phyloP scores from a whole-genome alignment of 306 rosid species.

The Vigna unguiculata region DNA sequence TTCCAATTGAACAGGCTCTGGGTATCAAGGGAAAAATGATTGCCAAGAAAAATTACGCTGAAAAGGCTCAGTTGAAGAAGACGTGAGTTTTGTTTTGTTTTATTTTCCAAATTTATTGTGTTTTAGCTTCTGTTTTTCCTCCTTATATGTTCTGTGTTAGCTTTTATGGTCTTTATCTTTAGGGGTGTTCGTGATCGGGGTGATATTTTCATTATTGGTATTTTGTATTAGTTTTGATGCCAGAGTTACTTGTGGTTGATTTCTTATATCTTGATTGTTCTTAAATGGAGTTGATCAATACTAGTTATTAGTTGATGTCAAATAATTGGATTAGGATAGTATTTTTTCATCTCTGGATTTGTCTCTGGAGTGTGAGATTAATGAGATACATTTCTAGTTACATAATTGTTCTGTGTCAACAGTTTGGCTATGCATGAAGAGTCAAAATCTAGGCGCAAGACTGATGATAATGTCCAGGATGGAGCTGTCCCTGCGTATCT shows the following conservation, averaged over 20 bases:
- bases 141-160: background rate
- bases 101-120: background rate
- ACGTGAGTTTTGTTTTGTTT: slow-evolving; percentile 65
- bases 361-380: slow-evolving; percentile 20
- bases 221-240: background rate
- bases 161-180: background rate
- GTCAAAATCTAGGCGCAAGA: slow-evolving; percentile 78
- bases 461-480: slow-evolving; percentile 81
- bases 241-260: background rate
- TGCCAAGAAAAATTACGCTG: slow-evolving; percentile 86
- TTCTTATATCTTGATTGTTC: background rate
- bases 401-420: slow-evolving; percentile 5
- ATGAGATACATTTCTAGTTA: background rate
- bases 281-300: background rate
- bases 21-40: slow-evolving; percentile 88
- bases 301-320: background rate
- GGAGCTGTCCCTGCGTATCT: slow-evolving; percentile 89
- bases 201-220: background rate
- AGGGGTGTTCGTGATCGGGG: background rate
- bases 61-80: slow-evolving; percentile 87
- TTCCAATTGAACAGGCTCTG: slow-evolving; percentile 56
- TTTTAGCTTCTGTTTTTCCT: background rate
- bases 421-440: slow-evolving; percentile 93
- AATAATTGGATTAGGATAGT: background rate
- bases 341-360: background rate